Evolutionary conservation across 164 flowering plant genomes (phyloP), one percentile per base, ranked within the genome.

Genomic region (Nelumbo lutea): DNA sequence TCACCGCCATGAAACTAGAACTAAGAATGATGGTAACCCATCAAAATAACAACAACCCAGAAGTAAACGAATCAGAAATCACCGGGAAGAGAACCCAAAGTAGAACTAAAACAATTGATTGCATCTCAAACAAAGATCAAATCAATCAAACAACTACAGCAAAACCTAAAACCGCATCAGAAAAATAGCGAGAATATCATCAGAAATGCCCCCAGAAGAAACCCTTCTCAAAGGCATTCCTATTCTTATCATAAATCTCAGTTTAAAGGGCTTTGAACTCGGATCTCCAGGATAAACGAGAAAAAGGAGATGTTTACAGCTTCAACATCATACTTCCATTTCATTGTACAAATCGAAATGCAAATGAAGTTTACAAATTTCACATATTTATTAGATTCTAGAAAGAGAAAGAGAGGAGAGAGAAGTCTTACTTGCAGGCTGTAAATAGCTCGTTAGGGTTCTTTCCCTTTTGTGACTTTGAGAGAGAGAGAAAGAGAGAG

Each of bases 381-480:
- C 10, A 56, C 15, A 66, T 42, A 27, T 27, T 27, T 27, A 27
- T 0, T 27, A 27, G 27, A 27, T 67, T 57, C 15, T 42, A 62
- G 79, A 79, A 69, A 66, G 62, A 65, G 55, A 53, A 46, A 46
- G 48, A 10, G 14, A 11, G 14, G 72, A 67, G 82, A 80, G 80
- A 72, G 62, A 72, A 41, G 9, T 40, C 75, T 72, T 56, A 72
- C 75, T 60, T 50, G 67, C 42, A 55, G 62, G 64, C 55, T 65
- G 61, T 60, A 15, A 42, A 71, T 9, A 42, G 62, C 53, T 41
- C 72, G 39, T 48, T 70, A 50, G 48, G 55, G 58, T 61, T 56
- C 46, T 69, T 55, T 42, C 66, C 61, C 64, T 62, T 69, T 57
- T 52, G 15, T 14, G 42, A 27, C 14, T 61, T 27, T n/a, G 41